phyloP scores from a whole-genome alignment of 768 basidiomycete species.

The Pulveroboletus frians region DNA sequence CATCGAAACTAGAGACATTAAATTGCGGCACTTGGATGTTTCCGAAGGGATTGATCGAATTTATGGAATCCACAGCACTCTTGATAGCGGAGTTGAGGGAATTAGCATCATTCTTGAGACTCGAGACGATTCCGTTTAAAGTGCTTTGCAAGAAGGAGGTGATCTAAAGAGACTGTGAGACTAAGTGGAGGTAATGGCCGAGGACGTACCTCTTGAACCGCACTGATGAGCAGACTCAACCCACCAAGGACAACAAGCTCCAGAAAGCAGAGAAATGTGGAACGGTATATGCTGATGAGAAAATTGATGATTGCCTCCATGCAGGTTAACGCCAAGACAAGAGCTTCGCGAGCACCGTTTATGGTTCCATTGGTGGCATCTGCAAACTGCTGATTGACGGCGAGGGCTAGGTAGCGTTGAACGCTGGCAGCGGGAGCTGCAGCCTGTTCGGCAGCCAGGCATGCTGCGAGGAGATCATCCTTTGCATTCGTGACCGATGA shows the following conservation, averaged over 20 bases:
- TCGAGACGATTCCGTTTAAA: slow-evolving; percentile 55
- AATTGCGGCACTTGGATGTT: slow-evolving; percentile 69
- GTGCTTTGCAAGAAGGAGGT: slow-evolving; percentile 60
- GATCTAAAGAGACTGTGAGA: slow-evolving; percentile 44
- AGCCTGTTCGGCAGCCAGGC: slow-evolving; percentile 78
- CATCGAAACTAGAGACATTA: slow-evolving; percentile 64
- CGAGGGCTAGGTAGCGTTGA: slow-evolving; percentile 83
- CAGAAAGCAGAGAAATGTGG: slow-evolving; percentile 89
- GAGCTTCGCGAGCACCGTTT: slow-evolving; percentile 66
- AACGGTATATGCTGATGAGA: slow-evolving; percentile 87
- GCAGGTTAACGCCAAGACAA: slow-evolving; percentile 70
- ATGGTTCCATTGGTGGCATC: slow-evolving; percentile 77
- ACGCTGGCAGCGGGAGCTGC: slow-evolving; percentile 79
- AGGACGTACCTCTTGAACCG: slow-evolving; percentile 70
- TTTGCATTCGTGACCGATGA: slow-evolving; percentile 66
- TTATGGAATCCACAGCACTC: slow-evolving; percentile 59
- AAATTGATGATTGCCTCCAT: slow-evolving; percentile 91
- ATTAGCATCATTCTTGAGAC: slow-evolving; percentile 66
- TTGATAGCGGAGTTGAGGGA: slow-evolving; percentile 66
- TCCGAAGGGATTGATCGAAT: slow-evolving; percentile 70
- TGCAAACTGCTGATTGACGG: slow-evolving; percentile 74
- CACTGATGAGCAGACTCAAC: slow-evolving; percentile 72
- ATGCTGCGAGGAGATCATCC: slow-evolving; percentile 72
- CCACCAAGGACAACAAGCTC: slow-evolving; percentile 84
- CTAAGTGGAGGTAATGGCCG: not conserved